These are phyloP conservation scores for Cryptococcus sp. DNA, from an alignment of 1,284 basidiomycete species.

Conservation along the genomic window DNA sequence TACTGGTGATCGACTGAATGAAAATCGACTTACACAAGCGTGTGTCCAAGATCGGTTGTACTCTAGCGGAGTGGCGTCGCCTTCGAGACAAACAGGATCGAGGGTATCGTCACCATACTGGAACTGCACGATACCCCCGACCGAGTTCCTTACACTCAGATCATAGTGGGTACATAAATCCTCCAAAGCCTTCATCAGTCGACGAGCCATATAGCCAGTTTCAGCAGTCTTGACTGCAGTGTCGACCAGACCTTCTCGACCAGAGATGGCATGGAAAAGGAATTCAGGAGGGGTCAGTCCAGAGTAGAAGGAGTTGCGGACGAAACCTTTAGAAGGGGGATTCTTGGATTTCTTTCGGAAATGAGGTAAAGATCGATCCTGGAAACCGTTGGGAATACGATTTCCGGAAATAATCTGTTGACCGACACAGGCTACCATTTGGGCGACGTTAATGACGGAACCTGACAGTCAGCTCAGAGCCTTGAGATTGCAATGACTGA, in stretches of 20 bases:
- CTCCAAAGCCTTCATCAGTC: slow-evolving; percentile 98
- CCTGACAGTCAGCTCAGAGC: slow-evolving; percentile 53
- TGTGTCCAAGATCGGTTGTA: slow-evolving; percentile 84
- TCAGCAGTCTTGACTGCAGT: slow-evolving; percentile 99
- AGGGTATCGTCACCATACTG: slow-evolving; percentile 95
- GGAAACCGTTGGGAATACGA: slow-evolving; percentile 98
- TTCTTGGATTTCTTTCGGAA: slow-evolving; percentile 97
- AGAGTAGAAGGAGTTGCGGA: slow-evolving; percentile 93
- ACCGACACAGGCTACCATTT: slow-evolving; percentile 99
- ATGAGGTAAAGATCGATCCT: slow-evolving; percentile 96
- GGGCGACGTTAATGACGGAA: slow-evolving; percentile 98
- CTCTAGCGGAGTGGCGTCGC: slow-evolving; percentile 88
- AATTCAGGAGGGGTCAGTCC: slow-evolving; percentile 96
- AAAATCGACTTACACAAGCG: slow-evolving; percentile 60
- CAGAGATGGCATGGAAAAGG: slow-evolving; percentile 97
- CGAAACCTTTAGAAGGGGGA: slow-evolving; percentile 97
- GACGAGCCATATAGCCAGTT: slow-evolving; percentile 98
- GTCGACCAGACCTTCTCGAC: slow-evolving; percentile 96
- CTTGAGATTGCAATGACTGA: not conserved
- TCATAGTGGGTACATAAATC: slow-evolving; percentile 97
- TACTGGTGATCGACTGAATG: not conserved
- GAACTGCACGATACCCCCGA: slow-evolving; percentile 97
- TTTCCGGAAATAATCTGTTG: slow-evolving; percentile 98
- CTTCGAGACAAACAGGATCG: slow-evolving; percentile 93
- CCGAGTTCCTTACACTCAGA: slow-evolving; percentile 91